Base-by-base conservation (phyloP, 2,329 filamentous ascomycete genomes). In the Phaeoacremonium minimum region DNA sequence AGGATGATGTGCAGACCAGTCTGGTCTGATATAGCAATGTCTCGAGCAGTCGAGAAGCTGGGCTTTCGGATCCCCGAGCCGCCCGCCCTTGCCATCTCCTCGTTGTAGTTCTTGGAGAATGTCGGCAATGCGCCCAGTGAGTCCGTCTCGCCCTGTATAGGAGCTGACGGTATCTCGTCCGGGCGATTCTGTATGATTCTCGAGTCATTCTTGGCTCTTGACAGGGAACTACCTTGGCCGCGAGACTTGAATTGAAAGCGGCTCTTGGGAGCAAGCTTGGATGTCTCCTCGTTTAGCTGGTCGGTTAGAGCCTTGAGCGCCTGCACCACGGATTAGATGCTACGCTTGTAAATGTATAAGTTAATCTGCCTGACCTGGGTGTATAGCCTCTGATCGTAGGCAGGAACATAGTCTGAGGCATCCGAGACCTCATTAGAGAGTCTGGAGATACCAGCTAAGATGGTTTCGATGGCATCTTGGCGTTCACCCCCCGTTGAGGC, bases 381-480 rank as follows among this genome's bases (percentile, higher is more conserved):
- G 55, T 95, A 97, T 16, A 85, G 83, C 48, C 87, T 80, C 58
- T 93, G 87, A 52, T 97, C 93, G 56, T 96, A 94, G 7, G 88
- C 80, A 4, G 93, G 89, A 13, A 95, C 78, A 47, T 83, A 88
- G 38, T 83, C 81, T 2, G 85, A 79, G 1, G 87, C 85, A 61
- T 96, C 89, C 47, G 87, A 83, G 28, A 96, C 86, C 50, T 93
- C 83, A 45, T 84, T 85, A 2, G 88, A 89, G 13, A 97, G 73
- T 39, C 80, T 77, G 18, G 86, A 82, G 50, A 97, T 93, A 43
- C 80, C 78, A 13, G 85, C 80, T 12, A 95, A 73, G 47, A 89
- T 84, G 51, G 86, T 77, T 48, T 95, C 89, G 32, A 85, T 80
- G 35, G 87, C 87, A 56, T 91, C 83, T 44, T 85, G 78, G 30